These are phyloP conservation scores for Cardiospermum halicacabum DNA, from an alignment of 345 rosid species.

Conservation along the genomic window DNA sequence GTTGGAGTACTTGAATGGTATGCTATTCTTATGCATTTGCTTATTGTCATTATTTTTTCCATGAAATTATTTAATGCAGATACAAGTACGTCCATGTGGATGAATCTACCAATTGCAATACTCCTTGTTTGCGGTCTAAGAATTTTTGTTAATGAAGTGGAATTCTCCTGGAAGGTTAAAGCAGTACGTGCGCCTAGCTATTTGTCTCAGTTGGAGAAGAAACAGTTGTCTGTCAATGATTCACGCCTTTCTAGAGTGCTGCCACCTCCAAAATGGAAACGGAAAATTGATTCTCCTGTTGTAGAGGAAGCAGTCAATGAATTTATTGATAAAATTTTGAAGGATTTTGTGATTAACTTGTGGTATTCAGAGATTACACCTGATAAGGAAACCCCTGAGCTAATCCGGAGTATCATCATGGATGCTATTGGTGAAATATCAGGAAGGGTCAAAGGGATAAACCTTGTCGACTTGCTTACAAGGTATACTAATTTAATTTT, in stretches of 20 bases:
- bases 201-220: constrained; percentile 59
- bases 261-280: constrained; percentile 65
- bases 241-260: constrained; percentile 54
- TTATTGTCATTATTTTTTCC: constrained; percentile 1
- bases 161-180: constrained; percentile 65
- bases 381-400: constrained; percentile 83
- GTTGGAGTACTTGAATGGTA: not conserved
- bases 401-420: constrained; percentile 72
- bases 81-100: constrained; percentile 92
- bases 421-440: constrained; percentile 90
- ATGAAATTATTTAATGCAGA: constrained; percentile 43
- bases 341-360: constrained; percentile 77
- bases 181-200: constrained; percentile 26
- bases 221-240: constrained; percentile 73
- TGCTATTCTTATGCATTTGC: not conserved
- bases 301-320: constrained; percentile 77
- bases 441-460: constrained; percentile 71
- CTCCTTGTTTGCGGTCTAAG: constrained; percentile 47
- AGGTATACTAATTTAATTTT: constrained; percentile 33
- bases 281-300: constrained; percentile 71
- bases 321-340: constrained; percentile 73
- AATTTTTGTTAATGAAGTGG: constrained; percentile 56
- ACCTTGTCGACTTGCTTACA: constrained; percentile 81
- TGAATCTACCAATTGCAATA: constrained; percentile 84
- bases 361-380: constrained; percentile 95